Percentiles rank a stretch among this genome's conserved stretches.
These are phyloP conservation scores for Saccharata proteae DNA, from an alignment of 2,329 filamentous ascomycete genomes.

Conservation along the genomic window DNA sequence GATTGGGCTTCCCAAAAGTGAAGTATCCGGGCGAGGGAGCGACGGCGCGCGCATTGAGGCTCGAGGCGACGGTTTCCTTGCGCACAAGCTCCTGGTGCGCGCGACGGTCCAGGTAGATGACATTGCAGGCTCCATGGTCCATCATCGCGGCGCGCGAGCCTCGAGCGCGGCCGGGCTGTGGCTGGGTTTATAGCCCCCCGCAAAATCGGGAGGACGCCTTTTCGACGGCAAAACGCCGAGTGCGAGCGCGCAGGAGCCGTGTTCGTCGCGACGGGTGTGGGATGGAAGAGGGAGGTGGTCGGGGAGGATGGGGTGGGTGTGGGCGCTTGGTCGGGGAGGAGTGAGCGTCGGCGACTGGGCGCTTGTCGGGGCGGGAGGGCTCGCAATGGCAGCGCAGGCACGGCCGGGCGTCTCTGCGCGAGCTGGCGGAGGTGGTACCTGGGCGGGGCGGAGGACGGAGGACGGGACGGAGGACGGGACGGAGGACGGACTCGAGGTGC, in stretches of 20 bases:
- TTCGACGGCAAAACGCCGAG: constrained; percentile 8
- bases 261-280: neutral
- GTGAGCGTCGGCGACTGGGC: constrained; percentile 40
- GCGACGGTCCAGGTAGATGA: constrained; percentile 32
- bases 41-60: constrained; percentile 19
- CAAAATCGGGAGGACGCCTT: constrained; percentile 8
- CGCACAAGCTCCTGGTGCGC: constrained; percentile 28
- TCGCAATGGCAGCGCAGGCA: too few species aligned
- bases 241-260: neutral
- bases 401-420: constrained; percentile 38
- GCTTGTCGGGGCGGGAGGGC: too few species aligned
- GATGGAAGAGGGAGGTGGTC: neutral
- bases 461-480: constrained; percentile 32
- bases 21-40: constrained; percentile 24
- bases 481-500: constrained; percentile 33
- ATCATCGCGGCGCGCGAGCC: constrained; percentile 14
- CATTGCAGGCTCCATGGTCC: constrained; percentile 33
- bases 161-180: constrained; percentile 5
- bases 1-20: constrained; percentile 17
- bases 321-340: neutral
- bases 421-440: constrained; percentile 37
- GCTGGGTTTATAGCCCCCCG: constrained; percentile 9
- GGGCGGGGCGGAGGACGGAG: constrained; percentile 42
- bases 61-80: constrained; percentile 23
- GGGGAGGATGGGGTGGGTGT: neutral